Evolutionary conservation across 108 stramenopile species (phyloP).

Genomic region (Nitzschia palea): DNA sequence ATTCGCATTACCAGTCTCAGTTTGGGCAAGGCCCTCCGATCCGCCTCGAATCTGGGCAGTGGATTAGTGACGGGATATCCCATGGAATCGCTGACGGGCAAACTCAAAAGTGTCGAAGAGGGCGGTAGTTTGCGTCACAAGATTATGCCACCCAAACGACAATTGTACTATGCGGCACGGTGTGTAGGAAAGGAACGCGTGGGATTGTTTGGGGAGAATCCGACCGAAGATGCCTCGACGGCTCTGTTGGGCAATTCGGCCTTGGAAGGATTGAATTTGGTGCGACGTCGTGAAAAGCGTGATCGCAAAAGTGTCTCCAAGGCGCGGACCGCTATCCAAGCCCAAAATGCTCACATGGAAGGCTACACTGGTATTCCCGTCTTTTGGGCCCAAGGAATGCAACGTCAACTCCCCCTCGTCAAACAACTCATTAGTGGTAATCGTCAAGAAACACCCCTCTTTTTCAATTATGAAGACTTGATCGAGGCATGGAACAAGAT

Average conservation of each 20-base stretch:
- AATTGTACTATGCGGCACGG: slow-evolving; percentile 82
- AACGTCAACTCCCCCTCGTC: slow-evolving; percentile 37
- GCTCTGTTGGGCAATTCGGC: slow-evolving; percentile 48
- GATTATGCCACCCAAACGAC: slow-evolving; percentile 76
- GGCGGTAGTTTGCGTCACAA: slow-evolving; percentile 84
- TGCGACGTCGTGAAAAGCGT: slow-evolving; percentile 45
- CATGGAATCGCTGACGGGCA: slow-evolving; percentile 60
- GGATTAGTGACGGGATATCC: slow-evolving; percentile 76
- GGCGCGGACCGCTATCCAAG: slow-evolving; percentile 24
- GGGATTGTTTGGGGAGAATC: slow-evolving; percentile 44
- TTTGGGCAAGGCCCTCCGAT: slow-evolving; percentile 71
- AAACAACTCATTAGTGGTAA: slow-evolving; percentile 48
- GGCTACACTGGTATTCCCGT: slow-evolving; percentile 78
- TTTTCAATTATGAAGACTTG: slow-evolving; percentile 86
- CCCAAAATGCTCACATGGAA: slow-evolving; percentile 68
- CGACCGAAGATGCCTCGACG: neutral
- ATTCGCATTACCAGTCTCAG: slow-evolving; percentile 64
- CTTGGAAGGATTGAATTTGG: slow-evolving; percentile 55
- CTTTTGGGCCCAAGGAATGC: slow-evolving; percentile 66
- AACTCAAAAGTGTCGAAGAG: slow-evolving; percentile 46
- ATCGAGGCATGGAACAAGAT: slow-evolving; percentile 64
- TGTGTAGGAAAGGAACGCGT: slow-evolving; percentile 78
- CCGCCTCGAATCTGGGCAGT: slow-evolving; percentile 61
- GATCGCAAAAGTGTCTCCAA: slow-evolving; percentile 38
- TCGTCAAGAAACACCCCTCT: slow-evolving; percentile 55